These are phyloP conservation scores for Westerdykella aurantiaca DNA, from an alignment of 2,329 filamentous ascomycete genomes.

Conservation along the genomic window DNA sequence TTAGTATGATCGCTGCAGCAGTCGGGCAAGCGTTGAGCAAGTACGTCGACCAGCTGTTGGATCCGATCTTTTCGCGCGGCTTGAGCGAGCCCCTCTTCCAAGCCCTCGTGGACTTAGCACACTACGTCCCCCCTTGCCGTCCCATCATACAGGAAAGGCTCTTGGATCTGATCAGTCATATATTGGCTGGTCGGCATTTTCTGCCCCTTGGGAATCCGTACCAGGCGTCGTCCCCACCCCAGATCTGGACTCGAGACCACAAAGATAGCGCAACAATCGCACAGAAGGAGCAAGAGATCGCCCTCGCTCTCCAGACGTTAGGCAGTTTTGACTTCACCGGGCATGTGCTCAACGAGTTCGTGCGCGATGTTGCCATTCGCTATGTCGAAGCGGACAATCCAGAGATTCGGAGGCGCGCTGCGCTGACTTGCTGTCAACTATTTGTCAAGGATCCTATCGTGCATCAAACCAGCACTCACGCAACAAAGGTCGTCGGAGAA, in stretches of 20 bases:
- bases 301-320: slow-evolving; percentile 85
- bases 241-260: slow-evolving; percentile 79
- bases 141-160: slow-evolving; percentile 88
- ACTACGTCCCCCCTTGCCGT: slow-evolving; percentile 94
- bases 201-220: slow-evolving; percentile 86
- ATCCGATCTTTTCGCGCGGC: slow-evolving; percentile 95
- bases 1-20: slow-evolving; percentile 90
- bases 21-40: slow-evolving; percentile 96
- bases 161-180: slow-evolving; percentile 88
- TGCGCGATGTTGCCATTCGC: slow-evolving; percentile 94
- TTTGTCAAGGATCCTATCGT: slow-evolving; percentile 97
- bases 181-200: slow-evolving; percentile 87
- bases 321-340: slow-evolving; percentile 93
- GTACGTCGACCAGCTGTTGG: slow-evolving; percentile 92
- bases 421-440: slow-evolving; percentile 94
- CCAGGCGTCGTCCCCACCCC: slow-evolving; percentile 73
- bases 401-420: slow-evolving; percentile 87
- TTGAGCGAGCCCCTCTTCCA: slow-evolving; percentile 90
- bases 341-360: slow-evolving; percentile 95
- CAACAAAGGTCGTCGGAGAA: slow-evolving; percentile 93
- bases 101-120: slow-evolving; percentile 95
- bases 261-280: slow-evolving; percentile 80
- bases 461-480: slow-evolving; percentile 94
- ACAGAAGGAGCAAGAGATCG: slow-evolving; percentile 76
- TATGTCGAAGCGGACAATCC: slow-evolving; percentile 96